Evolutionary conservation across 208 protist genomes (phyloP).

Genomic region (Trypanosoma platydactyli): DNA sequence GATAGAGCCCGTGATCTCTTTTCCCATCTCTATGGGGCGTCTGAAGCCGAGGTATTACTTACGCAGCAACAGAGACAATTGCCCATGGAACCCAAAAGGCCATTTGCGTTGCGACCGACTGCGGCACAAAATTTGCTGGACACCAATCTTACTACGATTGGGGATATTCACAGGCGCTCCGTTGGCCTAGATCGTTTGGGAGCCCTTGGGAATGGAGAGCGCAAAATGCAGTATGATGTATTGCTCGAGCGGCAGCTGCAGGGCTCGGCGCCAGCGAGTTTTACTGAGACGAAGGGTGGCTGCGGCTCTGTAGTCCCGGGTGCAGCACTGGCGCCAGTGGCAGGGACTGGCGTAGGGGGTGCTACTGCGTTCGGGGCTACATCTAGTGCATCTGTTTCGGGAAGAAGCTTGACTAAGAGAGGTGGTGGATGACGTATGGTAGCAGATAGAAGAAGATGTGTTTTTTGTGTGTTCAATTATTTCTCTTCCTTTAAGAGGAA

Average conservation of each 20-base stretch:
- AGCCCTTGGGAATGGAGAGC: slow-evolving; percentile 18
- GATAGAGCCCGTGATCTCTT: slow-evolving; percentile 59
- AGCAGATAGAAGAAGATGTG: slow-evolving; percentile 2
- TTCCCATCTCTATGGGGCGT: slow-evolving; percentile 61
- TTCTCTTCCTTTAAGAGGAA: neutral
- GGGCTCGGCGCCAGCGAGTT: slow-evolving; percentile 9
- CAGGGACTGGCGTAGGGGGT: slow-evolving; percentile 5
- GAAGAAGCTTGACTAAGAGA: neutral
- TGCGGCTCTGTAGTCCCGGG: slow-evolving; percentile 17
- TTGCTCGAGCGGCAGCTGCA: slow-evolving; percentile 29
- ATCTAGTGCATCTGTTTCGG: slow-evolving; percentile 17
- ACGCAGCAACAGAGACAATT: slow-evolving; percentile 26
- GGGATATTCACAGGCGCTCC: slow-evolving; percentile 36
- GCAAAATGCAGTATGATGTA: slow-evolving; percentile 34
- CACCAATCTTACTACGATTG: slow-evolving; percentile 22
- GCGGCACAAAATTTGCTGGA: slow-evolving; percentile 8
- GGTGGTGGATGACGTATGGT: neutral
- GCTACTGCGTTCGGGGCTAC: slow-evolving; percentile 14
- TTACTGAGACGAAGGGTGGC: slow-evolving; percentile 19
- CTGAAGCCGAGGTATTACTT: slow-evolving; percentile 71
- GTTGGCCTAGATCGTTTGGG: slow-evolving; percentile 21
- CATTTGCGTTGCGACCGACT: slow-evolving; percentile 18
- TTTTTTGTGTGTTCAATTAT: neutral
- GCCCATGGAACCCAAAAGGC: slow-evolving; percentile 24
- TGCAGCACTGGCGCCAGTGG: neutral